Evolutionary conservation across 2,329 filamentous ascomycete genomes (phyloP).

Genomic region (Hymenoscyphus albidus): DNA sequence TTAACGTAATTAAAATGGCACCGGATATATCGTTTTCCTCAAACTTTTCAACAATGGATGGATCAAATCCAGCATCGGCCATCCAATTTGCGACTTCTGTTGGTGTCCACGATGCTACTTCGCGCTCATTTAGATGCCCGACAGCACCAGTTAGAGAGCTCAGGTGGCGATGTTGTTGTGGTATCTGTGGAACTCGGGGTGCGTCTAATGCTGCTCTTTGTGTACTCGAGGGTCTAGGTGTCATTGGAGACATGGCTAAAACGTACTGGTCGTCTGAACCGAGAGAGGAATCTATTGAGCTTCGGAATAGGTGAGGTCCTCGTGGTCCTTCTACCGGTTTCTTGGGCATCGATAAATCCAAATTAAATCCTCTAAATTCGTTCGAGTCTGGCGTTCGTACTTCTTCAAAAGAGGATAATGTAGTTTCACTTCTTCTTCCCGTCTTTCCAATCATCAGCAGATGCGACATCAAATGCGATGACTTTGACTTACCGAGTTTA

Average conservation of each 20-base stretch:
- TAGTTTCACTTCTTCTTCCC: conserved; percentile 74
- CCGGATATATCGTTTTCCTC: conserved; percentile 90
- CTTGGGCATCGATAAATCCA: conserved; percentile 48
- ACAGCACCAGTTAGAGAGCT: conserved; percentile 56
- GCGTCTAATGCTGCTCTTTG: conserved; percentile 28
- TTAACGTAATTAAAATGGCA: conserved; percentile 80
- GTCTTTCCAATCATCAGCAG: conserved; percentile 44
- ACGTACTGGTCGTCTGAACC: conserved; percentile 48
- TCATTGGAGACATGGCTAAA: conserved; percentile 69
- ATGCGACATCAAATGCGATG: conserved; percentile 16
- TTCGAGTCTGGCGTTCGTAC: conserved; percentile 65
- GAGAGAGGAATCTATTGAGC: conserved; percentile 56
- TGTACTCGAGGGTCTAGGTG: conserved; percentile 54
- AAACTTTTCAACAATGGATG: conserved; percentile 75
- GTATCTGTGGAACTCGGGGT: conserved; percentile 28
- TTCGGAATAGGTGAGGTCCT: conserved; percentile 82
- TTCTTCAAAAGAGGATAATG: conserved; percentile 83
- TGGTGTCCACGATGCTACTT: conserved; percentile 65
- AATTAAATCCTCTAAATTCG: conserved; percentile 57
- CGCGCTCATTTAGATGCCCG: conserved; percentile 53
- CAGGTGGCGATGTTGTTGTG: conserved; percentile 37
- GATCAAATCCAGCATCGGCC: conserved; percentile 76
- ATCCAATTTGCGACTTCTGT: conserved; percentile 82
- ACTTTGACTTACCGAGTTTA: conserved; percentile 62
- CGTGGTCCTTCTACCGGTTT: conserved; percentile 74